Evolutionary conservation across 225 moss, liverwort and hornwort genomes (phyloP), one percentile per base, ranked within the genome.

Genomic region (Polytrichum commune): DNA sequence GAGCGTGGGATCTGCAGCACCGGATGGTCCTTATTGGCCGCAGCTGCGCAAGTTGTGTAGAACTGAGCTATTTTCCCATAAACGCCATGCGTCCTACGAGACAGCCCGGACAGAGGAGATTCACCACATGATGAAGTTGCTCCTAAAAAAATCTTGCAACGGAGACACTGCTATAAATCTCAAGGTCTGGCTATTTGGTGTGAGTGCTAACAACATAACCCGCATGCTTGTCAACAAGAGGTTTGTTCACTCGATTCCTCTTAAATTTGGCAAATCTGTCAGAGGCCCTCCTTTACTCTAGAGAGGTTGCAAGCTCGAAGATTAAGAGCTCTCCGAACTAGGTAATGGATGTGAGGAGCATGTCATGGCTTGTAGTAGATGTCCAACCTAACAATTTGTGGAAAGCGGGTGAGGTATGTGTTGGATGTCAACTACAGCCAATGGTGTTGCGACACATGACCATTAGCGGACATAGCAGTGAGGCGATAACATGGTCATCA

Each of bases 191-290:
- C 58, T 81, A 19, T 71, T 38, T 27, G 78, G 46, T 5, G 61
- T 85, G 32, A 79, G 78, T 1, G 74, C 74, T 56, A 88, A 88
- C 74, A 88, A 82, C 74, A 82, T 86, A 69, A 88, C 88, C 30
- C 69, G 87, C 54, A 86, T 82, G 80, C 78, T 88, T 60, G 64
- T 82, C 75, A 85, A 75, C 70, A 80, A 85, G 18, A 79, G 81
- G 84, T 84, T 29, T 29, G 29, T 29, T 29, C 29, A 29, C 5
- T 29, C 29, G 4, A 29, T 29, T 29, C 29, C 29, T 5, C 29
- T 0, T 5, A 5, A 29, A 29, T 5, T 26, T 1, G 26, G 26
- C 26, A 26, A 26, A 26, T 26, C 26, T 1, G 26, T 26, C 26
- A 26, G 29, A 5, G 0, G 29, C 29, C 29, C 29, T 29, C 29